phyloP scores from a whole-genome alignment of 306 rosid species.

The Corylus heterophylla region DNA sequence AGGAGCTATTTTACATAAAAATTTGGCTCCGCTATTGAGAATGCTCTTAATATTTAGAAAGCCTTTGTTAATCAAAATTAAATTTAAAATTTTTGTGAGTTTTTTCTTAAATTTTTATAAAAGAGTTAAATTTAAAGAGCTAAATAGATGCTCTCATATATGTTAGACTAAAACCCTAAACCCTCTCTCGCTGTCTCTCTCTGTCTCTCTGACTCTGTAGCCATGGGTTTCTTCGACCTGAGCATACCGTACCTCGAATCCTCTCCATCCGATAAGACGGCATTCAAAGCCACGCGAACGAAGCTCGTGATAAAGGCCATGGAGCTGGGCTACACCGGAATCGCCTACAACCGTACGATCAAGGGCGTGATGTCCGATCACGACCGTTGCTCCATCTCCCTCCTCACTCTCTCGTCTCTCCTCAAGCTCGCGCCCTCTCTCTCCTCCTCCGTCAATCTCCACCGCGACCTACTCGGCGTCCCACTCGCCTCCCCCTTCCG shows the following conservation, averaged over 20 bases:
- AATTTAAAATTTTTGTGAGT: too few species aligned
- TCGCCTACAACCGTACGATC: conserved; percentile 82
- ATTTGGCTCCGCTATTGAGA: too few species aligned
- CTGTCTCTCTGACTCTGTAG: neutral
- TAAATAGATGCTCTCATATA: too few species aligned
- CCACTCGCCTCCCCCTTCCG: conserved; percentile 69
- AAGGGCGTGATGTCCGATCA: conserved; percentile 85
- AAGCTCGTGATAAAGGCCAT: conserved; percentile 64
- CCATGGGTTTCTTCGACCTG: conserved; percentile 88
- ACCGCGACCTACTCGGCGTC: conserved; percentile 63
- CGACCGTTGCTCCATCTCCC: conserved; percentile 73
- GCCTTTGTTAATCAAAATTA: too few species aligned
- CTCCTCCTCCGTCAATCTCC: conserved; percentile 62
- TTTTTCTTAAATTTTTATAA: too few species aligned
- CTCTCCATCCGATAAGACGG: conserved; percentile 33
- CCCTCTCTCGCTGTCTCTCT: neutral
- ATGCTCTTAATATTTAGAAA: too few species aligned
- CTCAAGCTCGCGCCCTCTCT: conserved; percentile 67
- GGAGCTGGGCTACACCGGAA: conserved; percentile 86
- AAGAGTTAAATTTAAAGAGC: too few species aligned
- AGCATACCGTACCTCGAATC: conserved; percentile 58
- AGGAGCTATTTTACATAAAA: too few species aligned
- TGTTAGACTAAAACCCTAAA: conserved; percentile 8
- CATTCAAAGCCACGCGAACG: conserved; percentile 44
- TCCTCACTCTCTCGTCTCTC: conserved; percentile 60